Conservation (phyloP, 768 basidiomycete species). For the Leccinum broughii region DNA sequence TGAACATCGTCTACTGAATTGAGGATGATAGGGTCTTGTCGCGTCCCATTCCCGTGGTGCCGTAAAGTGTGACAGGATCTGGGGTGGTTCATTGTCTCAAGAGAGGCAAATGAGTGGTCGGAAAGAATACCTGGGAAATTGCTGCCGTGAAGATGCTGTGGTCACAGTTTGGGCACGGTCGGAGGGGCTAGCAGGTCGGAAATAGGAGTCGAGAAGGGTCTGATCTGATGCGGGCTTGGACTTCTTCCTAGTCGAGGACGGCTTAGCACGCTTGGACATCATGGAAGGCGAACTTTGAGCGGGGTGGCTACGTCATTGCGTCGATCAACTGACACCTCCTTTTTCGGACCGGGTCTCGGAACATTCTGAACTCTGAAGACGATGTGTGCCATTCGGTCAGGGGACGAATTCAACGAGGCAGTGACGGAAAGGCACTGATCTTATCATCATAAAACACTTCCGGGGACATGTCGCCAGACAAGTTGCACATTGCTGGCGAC, state of each 20-base stretch:
- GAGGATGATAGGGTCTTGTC: constrained; percentile 26
- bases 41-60: constrained; percentile 27
- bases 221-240: constrained; percentile 20
- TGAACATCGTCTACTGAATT: constrained; percentile 23
- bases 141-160: constrained; percentile 16
- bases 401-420: background rate
- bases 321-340: constrained; percentile 25
- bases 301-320: constrained; percentile 26
- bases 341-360: constrained; percentile 20
- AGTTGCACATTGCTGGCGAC: background rate
- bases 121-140: constrained; percentile 18
- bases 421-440: constrained; percentile 7
- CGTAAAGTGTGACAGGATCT: constrained; percentile 9
- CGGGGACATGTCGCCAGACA: background rate
- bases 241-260: constrained; percentile 22
- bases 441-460: background rate
- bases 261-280: constrained; percentile 20
- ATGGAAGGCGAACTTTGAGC: constrained; percentile 16
- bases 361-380: background rate
- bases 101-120: constrained; percentile 15
- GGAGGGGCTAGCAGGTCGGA: constrained; percentile 17
- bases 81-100: constrained; percentile 2
- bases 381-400: background rate
- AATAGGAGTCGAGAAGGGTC: constrained; percentile 28
- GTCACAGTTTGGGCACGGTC: constrained; percentile 7